phyloP scores from a whole-genome alignment of 768 basidiomycete genomes.

The Pisolithus tinctorius region DNA sequence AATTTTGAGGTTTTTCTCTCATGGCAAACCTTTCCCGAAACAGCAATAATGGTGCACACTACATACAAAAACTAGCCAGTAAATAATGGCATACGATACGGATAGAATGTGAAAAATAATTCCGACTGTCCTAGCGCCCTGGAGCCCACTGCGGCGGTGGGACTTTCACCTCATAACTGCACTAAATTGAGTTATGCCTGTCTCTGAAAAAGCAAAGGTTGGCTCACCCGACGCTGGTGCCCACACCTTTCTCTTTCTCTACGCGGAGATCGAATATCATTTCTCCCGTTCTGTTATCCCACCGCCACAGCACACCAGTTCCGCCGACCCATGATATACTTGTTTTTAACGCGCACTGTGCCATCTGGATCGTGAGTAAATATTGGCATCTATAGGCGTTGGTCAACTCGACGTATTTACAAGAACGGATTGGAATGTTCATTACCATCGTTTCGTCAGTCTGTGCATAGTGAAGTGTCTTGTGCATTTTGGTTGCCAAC shows the following conservation, averaged over 20 bases:
- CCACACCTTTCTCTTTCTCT: too few species aligned
- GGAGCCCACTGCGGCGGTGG: conserved; percentile 38
- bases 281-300: conserved; percentile 48
- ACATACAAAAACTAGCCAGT: neutral
- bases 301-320: conserved; percentile 77
- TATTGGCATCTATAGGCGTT: conserved; percentile 53
- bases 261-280: too few species aligned
- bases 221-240: too few species aligned
- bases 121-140: conserved; percentile 8
- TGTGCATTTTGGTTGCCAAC: too few species aligned
- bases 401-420: neutral
- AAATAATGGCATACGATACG: neutral
- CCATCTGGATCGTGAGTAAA: conserved; percentile 78
- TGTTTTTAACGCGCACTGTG: conserved; percentile 55
- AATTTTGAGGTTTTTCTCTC: too few species aligned
- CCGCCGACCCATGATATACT: conserved; percentile 78
- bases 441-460: conserved; percentile 80
- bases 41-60: neutral
- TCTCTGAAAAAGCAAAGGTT: too few species aligned
- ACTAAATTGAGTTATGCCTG: too few species aligned
- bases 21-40: too few species aligned
- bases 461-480: too few species aligned
- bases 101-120: neutral
- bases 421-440: neutral
- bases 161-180: conserved; percentile 38